Evolutionary conservation across 176 grass and related monocot species (phyloP), one percentile per base, ranked within the genome.

Genomic region (Oryza meyeriana): DNA sequence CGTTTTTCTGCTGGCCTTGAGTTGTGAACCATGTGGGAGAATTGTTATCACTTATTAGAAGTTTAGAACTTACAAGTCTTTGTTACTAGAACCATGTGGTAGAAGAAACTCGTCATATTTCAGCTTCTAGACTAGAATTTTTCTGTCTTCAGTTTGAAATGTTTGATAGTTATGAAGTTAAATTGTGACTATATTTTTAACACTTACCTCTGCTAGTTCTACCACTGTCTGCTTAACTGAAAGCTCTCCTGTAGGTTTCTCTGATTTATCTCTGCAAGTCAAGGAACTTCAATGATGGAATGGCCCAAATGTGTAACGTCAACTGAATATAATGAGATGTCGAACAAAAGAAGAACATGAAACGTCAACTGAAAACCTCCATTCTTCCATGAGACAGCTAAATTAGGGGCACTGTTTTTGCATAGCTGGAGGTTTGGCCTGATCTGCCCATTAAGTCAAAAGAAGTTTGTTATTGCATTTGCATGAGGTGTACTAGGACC

Each of bases 1-100:
- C 75, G 59, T 79, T 88, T 87, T n/a, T 20, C 26, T 29, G 31
- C 79, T 83, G 79, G 74, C 50, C 1, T 32, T 72, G 80, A 58
- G 74, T 66, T 83, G 74, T 79, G 80, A 88, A 88, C 80, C 86
- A 88, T 88, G 86, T 73, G 74, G 26, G 22, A 10, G 27, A 87
- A 69, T 67, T 61, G 22, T 40, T 45, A 17, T 55, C n/a, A 55
- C 50, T 9, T 55, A 20, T 22, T 48, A 48, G 18, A 48, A 55
- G 18, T 38, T 38, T 17, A 27, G 10, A 61, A 61, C 61, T 25
- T 48, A 66, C 6, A 30, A 36, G 36, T 35, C 38, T 11, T 45
- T 59, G 5, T 9, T 59, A 41, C 22, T 70, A 25, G 63, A 48
- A 30, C 24, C 5, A 31, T 26, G 50, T 39, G 29, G n/a, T 41